These are phyloP conservation scores for Rubus parviflorus DNA, from an alignment of 306 rosid species.

Conservation along the genomic window DNA sequence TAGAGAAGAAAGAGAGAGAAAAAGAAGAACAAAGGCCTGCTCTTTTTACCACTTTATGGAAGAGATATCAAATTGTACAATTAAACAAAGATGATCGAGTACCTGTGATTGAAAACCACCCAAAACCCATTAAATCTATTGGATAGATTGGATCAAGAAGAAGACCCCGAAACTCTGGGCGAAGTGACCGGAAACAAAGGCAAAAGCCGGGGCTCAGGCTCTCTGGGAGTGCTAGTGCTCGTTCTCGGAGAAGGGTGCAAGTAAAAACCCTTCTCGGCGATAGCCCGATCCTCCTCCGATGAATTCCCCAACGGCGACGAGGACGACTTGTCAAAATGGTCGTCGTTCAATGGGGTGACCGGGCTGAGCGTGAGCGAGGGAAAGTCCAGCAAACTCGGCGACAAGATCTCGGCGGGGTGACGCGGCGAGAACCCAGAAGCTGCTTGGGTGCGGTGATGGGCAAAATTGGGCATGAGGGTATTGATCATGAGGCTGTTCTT, in stretches of 20 bases:
- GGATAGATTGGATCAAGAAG: slow-evolving; percentile 35
- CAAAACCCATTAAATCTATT: slow-evolving; percentile 9
- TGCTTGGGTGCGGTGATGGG: slow-evolving; percentile 6
- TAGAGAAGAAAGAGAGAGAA: not conserved
- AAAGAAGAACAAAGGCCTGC: not conserved
- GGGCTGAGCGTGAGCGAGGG: slow-evolving; percentile 93
- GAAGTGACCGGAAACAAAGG: slow-evolving; percentile 79
- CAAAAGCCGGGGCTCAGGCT: slow-evolving; percentile 67
- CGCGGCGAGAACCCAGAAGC: slow-evolving; percentile 68
- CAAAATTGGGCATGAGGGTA: slow-evolving; percentile 68
- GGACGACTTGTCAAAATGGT: slow-evolving; percentile 63
- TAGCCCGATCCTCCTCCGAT: slow-evolving; percentile 83
- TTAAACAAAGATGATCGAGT: slow-evolving; percentile 3
- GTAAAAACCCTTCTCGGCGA: slow-evolving; percentile 87
- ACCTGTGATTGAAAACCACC: slow-evolving; percentile 21
- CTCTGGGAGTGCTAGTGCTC: slow-evolving; percentile 60
- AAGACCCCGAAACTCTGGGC: slow-evolving; percentile 74
- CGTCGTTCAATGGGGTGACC: slow-evolving; percentile 75
- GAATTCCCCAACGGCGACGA: slow-evolving; percentile 82
- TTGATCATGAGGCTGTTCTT: slow-evolving; percentile 84
- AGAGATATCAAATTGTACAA: slow-evolving; percentile 22
- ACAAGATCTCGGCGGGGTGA: slow-evolving; percentile 63
- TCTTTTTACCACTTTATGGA: slow-evolving; percentile 18
- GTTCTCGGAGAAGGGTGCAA: slow-evolving; percentile 71
- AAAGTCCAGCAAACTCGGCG: slow-evolving; percentile 82